Conservation (phyloP, 306 rosid species). For the Citrullus mucosospermus region DNA sequence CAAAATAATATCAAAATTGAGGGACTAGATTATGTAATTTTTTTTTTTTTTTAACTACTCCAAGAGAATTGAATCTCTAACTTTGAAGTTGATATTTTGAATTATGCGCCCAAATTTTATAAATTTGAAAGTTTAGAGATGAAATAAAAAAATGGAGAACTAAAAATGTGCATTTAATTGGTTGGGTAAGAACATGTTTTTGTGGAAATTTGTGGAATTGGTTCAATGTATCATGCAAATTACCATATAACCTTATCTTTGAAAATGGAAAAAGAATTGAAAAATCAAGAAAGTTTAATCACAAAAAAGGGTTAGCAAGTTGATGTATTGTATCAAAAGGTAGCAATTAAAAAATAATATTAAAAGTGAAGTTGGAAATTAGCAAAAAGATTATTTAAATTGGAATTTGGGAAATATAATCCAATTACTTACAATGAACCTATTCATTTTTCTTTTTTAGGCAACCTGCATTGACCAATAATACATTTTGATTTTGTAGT, state of each 20-base stretch:
- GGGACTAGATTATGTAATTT: no score
- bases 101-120: no score
- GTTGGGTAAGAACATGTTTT: not conserved
- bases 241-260: not conserved
- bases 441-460: not conserved
- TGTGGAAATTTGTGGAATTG: not conserved
- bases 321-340: not conserved
- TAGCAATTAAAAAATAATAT: not conserved
- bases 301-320: not conserved
- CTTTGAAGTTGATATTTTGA: no score
- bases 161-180: not conserved
- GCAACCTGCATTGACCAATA: not conserved
- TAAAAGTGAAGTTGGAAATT: not conserved
- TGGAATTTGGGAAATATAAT: not conserved
- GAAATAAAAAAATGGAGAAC: no score
- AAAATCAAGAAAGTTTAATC: not conserved
- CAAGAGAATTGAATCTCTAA: no score
- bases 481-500: not conserved
- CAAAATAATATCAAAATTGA: no score
- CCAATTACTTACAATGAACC: not conserved
- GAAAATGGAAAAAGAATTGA: not conserved
- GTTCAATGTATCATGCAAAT: not conserved
- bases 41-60: no score
- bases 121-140: no score
- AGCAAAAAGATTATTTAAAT: not conserved